Conservation (phyloP, 2,329 filamentous ascomycete species). For the Tolypocladium album region DNA sequence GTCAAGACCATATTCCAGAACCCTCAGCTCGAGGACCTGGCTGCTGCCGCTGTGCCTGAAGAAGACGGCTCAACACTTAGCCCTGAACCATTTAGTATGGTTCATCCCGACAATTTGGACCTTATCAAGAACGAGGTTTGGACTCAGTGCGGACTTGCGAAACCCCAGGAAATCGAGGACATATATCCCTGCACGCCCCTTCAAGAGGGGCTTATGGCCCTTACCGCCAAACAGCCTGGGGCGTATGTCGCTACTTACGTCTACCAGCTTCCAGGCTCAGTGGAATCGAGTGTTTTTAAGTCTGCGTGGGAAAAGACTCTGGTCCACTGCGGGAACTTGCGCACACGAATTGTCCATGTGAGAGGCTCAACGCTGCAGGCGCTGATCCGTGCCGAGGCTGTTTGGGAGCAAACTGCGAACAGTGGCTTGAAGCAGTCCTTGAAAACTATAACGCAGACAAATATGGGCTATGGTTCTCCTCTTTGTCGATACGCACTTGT, state of each 20-base stretch:
- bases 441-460: no score
- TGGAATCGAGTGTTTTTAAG: constrained; percentile 14
- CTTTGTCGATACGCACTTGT: constrained; percentile 2
- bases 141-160: not conserved
- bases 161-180: not conserved
- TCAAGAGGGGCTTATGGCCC: constrained; percentile 26
- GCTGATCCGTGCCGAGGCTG: not conserved
- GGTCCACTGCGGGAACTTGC: constrained; percentile 3
- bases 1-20: constrained; percentile 9
- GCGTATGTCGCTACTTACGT: constrained; percentile 22
- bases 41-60: not conserved
- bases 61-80: not conserved
- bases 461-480: not conserved
- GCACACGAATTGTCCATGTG: constrained; percentile 5
- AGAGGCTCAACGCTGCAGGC: constrained; percentile 3
- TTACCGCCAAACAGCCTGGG: constrained; percentile 18
- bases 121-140: not conserved
- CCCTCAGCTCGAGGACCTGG: constrained; percentile 4
- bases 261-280: constrained; percentile 7
- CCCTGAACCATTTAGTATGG: not conserved
- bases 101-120: not conserved
- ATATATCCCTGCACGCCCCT: constrained; percentile 23
- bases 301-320: constrained; percentile 13
- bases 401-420: not conserved
- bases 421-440: not conserved